Conservation (phyloP, 208 protist genomes). For the Trichomonas vaginalis region DNA sequence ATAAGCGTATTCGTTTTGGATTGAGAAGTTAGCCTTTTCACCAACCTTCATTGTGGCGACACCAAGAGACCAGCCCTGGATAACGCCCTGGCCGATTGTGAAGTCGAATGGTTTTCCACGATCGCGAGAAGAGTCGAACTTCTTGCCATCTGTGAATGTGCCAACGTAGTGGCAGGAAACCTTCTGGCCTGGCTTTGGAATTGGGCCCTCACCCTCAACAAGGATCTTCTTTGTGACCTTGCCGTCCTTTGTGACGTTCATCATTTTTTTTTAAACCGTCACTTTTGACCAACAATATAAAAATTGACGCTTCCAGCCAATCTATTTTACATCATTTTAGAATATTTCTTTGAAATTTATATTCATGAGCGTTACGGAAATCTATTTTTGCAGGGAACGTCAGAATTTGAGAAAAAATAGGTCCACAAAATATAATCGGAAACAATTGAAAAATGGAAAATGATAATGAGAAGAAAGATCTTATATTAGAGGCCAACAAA, state of each 20-base stretch:
- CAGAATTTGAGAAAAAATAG: too few species aligned
- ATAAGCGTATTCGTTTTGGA: conserved; percentile 33
- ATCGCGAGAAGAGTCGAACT: conserved; percentile 23
- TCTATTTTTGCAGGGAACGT: too few species aligned
- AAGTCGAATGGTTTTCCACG: conserved; percentile 23
- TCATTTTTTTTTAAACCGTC: not conserved
- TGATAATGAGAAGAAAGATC: too few species aligned
- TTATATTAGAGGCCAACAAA: too few species aligned
- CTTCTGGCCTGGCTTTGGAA: not conserved
- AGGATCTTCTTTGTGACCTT: not conserved
- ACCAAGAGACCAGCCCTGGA: conserved; percentile 40
- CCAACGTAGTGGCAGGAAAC: conserved; percentile 19
- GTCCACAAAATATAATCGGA: too few species aligned
- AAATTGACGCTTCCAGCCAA: too few species aligned
- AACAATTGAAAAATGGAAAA: too few species aligned
- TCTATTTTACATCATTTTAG: too few species aligned
- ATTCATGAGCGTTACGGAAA: too few species aligned
- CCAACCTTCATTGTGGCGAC: conserved; percentile 33
- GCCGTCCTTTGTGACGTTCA: not conserved
- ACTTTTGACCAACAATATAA: too few species aligned
- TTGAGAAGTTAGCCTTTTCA: conserved; percentile 31
- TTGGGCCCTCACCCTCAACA: not conserved
- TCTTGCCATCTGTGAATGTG: conserved; percentile 21
- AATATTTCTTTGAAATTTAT: too few species aligned
- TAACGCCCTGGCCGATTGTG: conserved; percentile 37